Conservation (phyloP, 179 eudicot genomes). For the Actinidia polygama region DNA sequence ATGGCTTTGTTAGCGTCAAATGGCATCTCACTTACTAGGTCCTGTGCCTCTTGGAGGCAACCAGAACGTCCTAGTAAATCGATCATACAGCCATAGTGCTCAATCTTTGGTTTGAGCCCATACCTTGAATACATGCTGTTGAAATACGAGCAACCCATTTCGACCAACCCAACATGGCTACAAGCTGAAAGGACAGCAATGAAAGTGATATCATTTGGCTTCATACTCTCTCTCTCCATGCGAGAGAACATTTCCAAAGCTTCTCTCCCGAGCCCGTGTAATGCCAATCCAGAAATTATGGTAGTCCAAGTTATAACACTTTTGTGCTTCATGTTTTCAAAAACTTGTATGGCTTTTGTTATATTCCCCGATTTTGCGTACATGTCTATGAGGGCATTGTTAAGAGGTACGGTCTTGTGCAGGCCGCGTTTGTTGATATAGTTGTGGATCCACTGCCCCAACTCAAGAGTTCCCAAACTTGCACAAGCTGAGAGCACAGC, state of each 20-base stretch:
- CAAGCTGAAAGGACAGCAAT: conserved; percentile 58
- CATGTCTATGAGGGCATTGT: conserved; percentile 61
- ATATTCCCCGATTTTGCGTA: conserved; percentile 58
- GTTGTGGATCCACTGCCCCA: conserved; percentile 54
- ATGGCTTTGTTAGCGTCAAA: conserved; percentile 51
- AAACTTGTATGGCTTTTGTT: conserved; percentile 43
- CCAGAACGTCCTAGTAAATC: conserved; percentile 61
- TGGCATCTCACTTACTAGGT: conserved; percentile 43
- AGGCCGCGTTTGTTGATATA: conserved; percentile 29
- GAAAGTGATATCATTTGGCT: conserved; percentile 56
- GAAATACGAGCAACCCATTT: conserved; percentile 47
- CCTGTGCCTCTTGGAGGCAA: conserved; percentile 50
- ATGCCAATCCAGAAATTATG: conserved; percentile 57
- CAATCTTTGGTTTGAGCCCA: conserved; percentile 47
- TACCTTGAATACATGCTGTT: conserved; percentile 42
- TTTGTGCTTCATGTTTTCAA: conserved; percentile 37
- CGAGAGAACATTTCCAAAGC: conserved; percentile 52
- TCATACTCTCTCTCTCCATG: conserved; percentile 44
- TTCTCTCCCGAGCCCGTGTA: conserved; percentile 55
- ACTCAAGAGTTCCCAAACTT: conserved; percentile 51
- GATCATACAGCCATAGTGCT: conserved; percentile 65
- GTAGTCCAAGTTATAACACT: conserved; percentile 63
- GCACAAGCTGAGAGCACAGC: conserved; percentile 67
- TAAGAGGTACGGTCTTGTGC: conserved; percentile 28
- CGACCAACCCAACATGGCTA: conserved; percentile 56